phyloP scores from a whole-genome alignment of 805 yeast genomes.

The Yamadazyma sp. region DNA sequence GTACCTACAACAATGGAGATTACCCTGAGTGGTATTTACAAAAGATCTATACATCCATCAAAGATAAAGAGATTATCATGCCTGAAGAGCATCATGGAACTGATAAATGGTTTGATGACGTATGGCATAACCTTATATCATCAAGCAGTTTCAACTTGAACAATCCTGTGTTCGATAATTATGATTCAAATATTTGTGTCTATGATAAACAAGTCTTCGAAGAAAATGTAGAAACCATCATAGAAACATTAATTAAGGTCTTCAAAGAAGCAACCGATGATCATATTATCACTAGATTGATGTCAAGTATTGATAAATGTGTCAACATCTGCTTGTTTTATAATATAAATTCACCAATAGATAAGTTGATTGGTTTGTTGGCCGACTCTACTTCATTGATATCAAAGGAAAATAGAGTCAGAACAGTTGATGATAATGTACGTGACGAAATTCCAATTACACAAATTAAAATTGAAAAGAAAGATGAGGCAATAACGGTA shows the following conservation, averaged over 20 bases:
- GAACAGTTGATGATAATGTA: conserved; percentile 22
- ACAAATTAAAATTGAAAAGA: conserved; percentile 48
- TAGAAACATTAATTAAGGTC: conserved; percentile 69
- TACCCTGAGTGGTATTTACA: conserved; percentile 84
- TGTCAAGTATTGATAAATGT: conserved; percentile 84
- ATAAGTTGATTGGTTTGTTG: conserved; percentile 62
- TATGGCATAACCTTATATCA: conserved; percentile 69
- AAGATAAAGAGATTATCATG: conserved; percentile 87
- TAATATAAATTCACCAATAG: conserved; percentile 54
- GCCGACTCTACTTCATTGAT: conserved; percentile 68
- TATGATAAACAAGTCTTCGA: conserved; percentile 75
- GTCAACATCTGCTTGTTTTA: conserved; percentile 72
- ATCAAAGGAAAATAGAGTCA: conserved; percentile 21
- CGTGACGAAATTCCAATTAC: conserved; percentile 45
- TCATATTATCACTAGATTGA: conserved; percentile 79
- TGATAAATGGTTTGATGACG: conserved; percentile 87
- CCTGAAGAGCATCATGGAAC: conserved; percentile 97
- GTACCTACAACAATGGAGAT: conserved; percentile 72
- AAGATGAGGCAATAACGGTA: conserved; percentile 62
- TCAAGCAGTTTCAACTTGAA: conserved; percentile 22
- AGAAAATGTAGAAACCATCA: conserved; percentile 58
- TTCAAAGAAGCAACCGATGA: conserved; percentile 91
- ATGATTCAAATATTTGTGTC: conserved; percentile 35
- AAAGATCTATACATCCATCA: conserved; percentile 75
- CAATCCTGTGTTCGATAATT: conserved; percentile 6